Evolutionary conservation across 169 alveolate species (phyloP), one percentile per base, ranked within the genome.

Genomic region (Plasmodium fragile): DNA sequence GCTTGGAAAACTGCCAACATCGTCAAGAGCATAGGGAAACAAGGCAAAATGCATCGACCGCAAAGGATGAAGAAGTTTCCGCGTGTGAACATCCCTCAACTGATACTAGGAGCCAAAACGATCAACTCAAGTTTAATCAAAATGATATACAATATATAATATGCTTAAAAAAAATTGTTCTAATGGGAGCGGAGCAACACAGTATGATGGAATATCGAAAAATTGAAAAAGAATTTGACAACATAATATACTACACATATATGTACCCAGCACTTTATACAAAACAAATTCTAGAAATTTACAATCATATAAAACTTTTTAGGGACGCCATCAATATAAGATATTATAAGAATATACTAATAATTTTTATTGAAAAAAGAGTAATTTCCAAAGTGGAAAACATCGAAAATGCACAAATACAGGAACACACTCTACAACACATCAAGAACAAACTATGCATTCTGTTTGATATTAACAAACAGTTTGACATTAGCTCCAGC

Each of bases 401-500:
- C 53, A 87, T 16, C 6, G 82, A 78, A 87, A 55, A 53, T 25
- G n/a, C 32, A 18, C 36, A 75, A 41, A 52, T 87, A 25, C 16
- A 87, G n/a, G 82, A 87, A 6, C 22, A 59, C 49, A 65, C 59
- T 3, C 85, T 87, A n/a, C 36, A 36, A 55, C 73, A 87, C 49
- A 34, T 78, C 55, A 59, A 87, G 39, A 65, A 55, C 5, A 87
- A 87, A 79, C 45, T 87, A 87, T 65, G 25, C 11, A 78, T 87
- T 77, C 49, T 87, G 81, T 78, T 39, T 87, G 90, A 87, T 8
- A 87, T 87, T 53, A 87, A 87, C 28, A 87, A 78, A 65, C 93
- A 87, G 39, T 87, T 77, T 77, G 80, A 87, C 69, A 78, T 87
- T 59, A 32, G 34, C 71, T 16, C 85, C n/a, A 25, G 22, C 49